Evolutionary conservation across 371 early-diverging fungal species (phyloP), one percentile per base, ranked within the genome.

Genomic region (Mortierella sp.): DNA sequence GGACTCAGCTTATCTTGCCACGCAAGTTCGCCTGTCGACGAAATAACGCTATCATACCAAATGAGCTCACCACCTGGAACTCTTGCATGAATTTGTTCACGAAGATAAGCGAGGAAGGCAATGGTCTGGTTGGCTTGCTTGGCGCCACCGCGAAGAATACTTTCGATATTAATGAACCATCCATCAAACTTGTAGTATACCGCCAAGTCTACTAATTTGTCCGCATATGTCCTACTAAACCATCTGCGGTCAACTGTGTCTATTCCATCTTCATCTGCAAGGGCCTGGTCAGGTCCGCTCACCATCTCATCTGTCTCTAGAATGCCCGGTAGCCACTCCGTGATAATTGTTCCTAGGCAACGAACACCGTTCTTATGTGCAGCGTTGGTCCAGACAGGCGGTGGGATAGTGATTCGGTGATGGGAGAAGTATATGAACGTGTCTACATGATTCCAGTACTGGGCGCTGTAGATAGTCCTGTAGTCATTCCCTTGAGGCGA

Each of bases 131-230:
- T 64, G 15, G 73, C 85, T 31, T 83, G 84, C 37, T 54, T 3
- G 8, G 37, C 53, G 1, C 80, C 78, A 7, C 84, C 84, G 1
- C 74, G 61, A 28, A 92, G 83, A 17, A 78, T 81, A 22, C 83
- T 76, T 82, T 91, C 93, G 54, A 92, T 87, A 57, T 91, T 91
- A 47, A 92, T 80, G 57, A 92, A 83, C 89, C 90, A 92, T 2
- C 93, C 91, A 68, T 91, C 92, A 83, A 92, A 92, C 23, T 83
- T 77, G 70, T 89, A 92, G 66, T 88, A 85, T 22, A 84, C 76
- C 0, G 92, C 90, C 49, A 92, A 57, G 6, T 84, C 86, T 4
- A 92, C 91, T 54, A 92, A 64, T 49, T 86, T 89, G 68, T 92
- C 88, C 0, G 90, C 89, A 78, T 82, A 90, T 34, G 66, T 47